Percentiles rank a stretch among this genome's conserved stretches.
These are phyloP conservation scores for Psilocybe mexicana DNA, from an alignment of 1,284 basidiomycete species.

Conservation along the genomic window DNA sequence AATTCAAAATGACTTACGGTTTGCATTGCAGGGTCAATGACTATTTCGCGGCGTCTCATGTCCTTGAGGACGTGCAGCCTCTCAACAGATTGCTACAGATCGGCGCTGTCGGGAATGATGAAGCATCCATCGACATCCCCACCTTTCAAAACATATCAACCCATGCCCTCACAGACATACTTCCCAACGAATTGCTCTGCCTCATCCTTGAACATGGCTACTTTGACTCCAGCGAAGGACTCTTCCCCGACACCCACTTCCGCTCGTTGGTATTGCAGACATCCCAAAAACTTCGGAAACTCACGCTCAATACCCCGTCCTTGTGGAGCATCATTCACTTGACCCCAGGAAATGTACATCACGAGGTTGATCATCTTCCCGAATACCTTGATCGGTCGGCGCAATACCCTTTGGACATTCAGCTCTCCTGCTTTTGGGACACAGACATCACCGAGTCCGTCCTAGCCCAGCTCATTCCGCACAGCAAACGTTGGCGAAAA, in stretches of 20 bases:
- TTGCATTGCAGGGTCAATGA: conserved; percentile 7
- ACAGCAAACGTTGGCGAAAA: conserved; percentile 26
- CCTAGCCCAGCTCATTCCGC: conserved; percentile 25
- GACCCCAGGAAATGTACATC: conserved; percentile 21
- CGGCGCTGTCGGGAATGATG: neutral
- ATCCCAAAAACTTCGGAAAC: conserved; percentile 22
- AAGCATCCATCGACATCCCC: neutral
- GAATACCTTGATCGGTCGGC: conserved; percentile 24
- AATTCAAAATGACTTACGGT: neutral
- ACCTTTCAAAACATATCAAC: neutral
- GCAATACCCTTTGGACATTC: conserved; percentile 27
- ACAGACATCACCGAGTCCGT: conserved; percentile 16
- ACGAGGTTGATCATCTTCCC: conserved; percentile 22
- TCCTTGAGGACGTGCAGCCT: neutral
- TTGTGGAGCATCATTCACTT: conserved; percentile 29
- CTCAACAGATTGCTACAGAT: too few relatives aligned
- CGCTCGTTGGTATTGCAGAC: conserved; percentile 19
- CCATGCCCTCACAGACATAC: neutral
- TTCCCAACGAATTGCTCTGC: conserved; percentile 24
- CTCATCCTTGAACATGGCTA: conserved; percentile 27
- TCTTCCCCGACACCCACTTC: conserved; percentile 18
- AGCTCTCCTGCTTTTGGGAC: conserved; percentile 27
- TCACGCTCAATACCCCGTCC: conserved; percentile 28
- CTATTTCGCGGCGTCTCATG: conserved; percentile 12
- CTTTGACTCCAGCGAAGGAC: conserved; percentile 12